Percentiles rank a stretch among this genome's conserved stretches.
Evolutionary conservation across 2,329 filamentous ascomycete species (phyloP).

Genomic region (Ilyonectria destructans): DNA sequence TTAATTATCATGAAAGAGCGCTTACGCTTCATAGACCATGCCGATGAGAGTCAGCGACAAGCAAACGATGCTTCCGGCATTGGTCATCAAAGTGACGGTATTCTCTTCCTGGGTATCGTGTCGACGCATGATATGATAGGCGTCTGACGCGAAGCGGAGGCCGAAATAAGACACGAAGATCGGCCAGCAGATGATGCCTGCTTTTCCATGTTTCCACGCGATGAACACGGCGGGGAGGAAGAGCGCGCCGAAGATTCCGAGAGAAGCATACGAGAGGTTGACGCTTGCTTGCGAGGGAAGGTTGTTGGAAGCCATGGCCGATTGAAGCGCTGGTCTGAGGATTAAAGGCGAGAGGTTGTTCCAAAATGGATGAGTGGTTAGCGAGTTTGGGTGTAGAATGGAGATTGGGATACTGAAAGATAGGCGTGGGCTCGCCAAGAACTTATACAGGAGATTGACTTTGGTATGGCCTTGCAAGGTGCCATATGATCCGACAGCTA

Average conservation of each 20-base stretch:
- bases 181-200: slow-evolving; percentile 52
- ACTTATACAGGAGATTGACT: not conserved
- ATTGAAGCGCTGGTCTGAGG: not conserved
- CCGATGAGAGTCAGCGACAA: slow-evolving; percentile 47
- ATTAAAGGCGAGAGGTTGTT: not conserved
- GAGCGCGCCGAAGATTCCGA: slow-evolving; percentile 42
- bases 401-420: not conserved
- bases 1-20: not conserved
- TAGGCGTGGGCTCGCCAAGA: not conserved
- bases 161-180: slow-evolving; percentile 47
- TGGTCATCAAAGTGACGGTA: slow-evolving; percentile 47
- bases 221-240: slow-evolving; percentile 41
- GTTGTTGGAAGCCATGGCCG: slow-evolving; percentile 1
- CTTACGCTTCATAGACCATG: slow-evolving; percentile 50
- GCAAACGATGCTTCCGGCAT: slow-evolving; percentile 49
- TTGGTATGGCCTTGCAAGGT: not conserved
- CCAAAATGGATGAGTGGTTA: not conserved
- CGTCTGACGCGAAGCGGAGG: slow-evolving; percentile 45
- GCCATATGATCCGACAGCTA: not conserved
- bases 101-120: slow-evolving; percentile 43
- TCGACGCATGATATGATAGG: slow-evolving; percentile 43
- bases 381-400: not conserved
- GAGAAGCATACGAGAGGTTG: slow-evolving; percentile 41
- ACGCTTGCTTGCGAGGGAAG: slow-evolving; percentile 20
- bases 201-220: slow-evolving; percentile 50